phyloP scores from a whole-genome alignment of 768 basidiomycete genomes.

The Tricholoma bakamatsutake region DNA sequence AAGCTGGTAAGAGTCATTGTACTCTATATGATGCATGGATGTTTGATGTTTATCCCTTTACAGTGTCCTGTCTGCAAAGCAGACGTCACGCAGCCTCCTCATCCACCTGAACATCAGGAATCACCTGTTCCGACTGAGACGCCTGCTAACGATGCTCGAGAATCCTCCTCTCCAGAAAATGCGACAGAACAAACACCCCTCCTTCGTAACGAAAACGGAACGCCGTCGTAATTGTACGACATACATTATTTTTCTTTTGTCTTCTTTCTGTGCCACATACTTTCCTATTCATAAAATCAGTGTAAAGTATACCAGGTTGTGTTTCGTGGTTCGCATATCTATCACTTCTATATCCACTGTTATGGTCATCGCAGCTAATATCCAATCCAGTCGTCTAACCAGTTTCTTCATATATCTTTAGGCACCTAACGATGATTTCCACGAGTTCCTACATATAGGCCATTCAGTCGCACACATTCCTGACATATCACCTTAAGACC shows the following conservation, averaged over 20 bases:
- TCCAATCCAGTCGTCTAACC: background rate
- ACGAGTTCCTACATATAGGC: background rate
- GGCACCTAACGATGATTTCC: background rate
- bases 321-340: background rate
- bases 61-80: conserved; percentile 93
- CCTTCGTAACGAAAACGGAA: conserved; percentile 18
- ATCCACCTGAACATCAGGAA: conserved; percentile 11
- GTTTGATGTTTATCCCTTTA: conserved; percentile 3
- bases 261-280: conserved; percentile 5
- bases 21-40: background rate
- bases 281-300: conserved; percentile 12
- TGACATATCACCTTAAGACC: background rate
- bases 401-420: background rate
- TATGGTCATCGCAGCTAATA: background rate
- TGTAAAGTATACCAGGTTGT: conserved; percentile 9
- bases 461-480: background rate
- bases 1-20: conserved; percentile 64
- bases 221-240: background rate
- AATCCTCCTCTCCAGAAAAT: conserved; percentile 13
- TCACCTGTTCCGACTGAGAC: conserved; percentile 7
- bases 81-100: conserved; percentile 71
- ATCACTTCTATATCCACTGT: background rate
- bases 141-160: conserved; percentile 8
- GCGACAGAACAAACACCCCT: conserved; percentile 37
- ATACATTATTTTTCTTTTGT: conserved; percentile 7